Base-by-base conservation (phyloP, 768 basidiomycete species). In the Tricholoma saponaceum region DNA sequence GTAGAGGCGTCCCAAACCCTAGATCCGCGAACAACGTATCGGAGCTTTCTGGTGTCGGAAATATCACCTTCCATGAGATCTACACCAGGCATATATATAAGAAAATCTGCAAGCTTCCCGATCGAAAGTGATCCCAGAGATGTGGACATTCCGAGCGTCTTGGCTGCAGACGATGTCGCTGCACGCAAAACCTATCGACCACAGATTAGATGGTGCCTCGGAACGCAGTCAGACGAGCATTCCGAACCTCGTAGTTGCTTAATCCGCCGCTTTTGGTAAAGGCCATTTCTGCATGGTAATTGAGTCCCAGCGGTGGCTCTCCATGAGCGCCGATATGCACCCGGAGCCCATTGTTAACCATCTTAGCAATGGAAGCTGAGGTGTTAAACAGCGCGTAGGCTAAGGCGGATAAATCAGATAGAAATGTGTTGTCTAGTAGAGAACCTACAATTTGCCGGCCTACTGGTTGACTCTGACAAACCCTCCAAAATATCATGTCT, bases 301-400 rank as follows among this genome's bases (percentile, higher is more conserved):
- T 87, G n/a, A 85, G 65, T 0, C 89, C 89, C 10, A 88, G 68
- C 0, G 89, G 88, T 2, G 82, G 79, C 67, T 89, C 85, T 16
- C 89, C 89, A 64, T 90, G 89, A 0, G 87, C 87, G 22, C 88
- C 89, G 57, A 90, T 85, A 62, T 87, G 83, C 2, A 83, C 76
- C 23, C 76, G 73, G 14, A 89, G 68, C 12, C 87, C 88, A 55
- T 77, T 80, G 26, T 78, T 70, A 18, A 89, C 83, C 86, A 90
- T 86, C 64, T 83, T 82, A 0, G 86, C 84, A 9, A 85, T 77
- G 2, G 87, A 87, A 10, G 70, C 72, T 5, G 88, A 89, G 4
- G 84, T 86, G 62, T 90, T 90, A 69, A 83, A 89, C 1, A 89
- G 58, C 4, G 83, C 79, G 52, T 79, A 84, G 0, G 87, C 87